These are phyloP conservation scores for Diospyros lotus DNA, from an alignment of 148 eudicot species.

Conservation along the genomic window DNA sequence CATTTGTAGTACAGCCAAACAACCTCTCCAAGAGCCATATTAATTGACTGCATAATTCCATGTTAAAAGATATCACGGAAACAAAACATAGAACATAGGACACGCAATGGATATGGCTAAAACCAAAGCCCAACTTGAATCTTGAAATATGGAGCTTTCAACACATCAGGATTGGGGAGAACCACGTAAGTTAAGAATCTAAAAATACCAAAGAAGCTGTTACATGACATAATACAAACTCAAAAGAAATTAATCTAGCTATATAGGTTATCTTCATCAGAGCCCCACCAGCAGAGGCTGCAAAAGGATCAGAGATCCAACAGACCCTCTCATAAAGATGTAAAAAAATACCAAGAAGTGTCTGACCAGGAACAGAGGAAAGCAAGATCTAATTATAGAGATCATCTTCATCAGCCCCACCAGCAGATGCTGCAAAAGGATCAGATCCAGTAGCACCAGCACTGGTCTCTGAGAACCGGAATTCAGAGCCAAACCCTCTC, in stretches of 20 bases:
- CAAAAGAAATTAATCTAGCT: conserved; percentile 18
- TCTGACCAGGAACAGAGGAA: too few relatives aligned
- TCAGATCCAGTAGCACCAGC: conserved; percentile 39
- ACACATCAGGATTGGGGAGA: neutral
- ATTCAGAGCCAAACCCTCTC: conserved; percentile 70
- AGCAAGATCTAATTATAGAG: conserved; percentile 28
- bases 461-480: conserved; percentile 46
- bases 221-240: neutral
- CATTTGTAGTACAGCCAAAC: too few relatives aligned
- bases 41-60: too few relatives aligned
- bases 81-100: neutral
- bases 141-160: neutral
- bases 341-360: too few relatives aligned
- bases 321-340: too few relatives aligned
- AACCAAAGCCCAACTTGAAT: neutral
- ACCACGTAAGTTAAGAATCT: neutral
- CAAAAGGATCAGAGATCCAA: conserved; percentile 44
- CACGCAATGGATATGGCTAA: too few relatives aligned
- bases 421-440: conserved; percentile 62
- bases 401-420: conserved; percentile 76
- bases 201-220: neutral
- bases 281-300: conserved; percentile 61
- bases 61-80: neutral
- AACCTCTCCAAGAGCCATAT: too few relatives aligned
- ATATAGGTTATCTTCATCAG: conserved; percentile 72